Base-by-base conservation (phyloP, 2,329 filamentous ascomycete genomes). In the Fusarium sp. region DNA sequence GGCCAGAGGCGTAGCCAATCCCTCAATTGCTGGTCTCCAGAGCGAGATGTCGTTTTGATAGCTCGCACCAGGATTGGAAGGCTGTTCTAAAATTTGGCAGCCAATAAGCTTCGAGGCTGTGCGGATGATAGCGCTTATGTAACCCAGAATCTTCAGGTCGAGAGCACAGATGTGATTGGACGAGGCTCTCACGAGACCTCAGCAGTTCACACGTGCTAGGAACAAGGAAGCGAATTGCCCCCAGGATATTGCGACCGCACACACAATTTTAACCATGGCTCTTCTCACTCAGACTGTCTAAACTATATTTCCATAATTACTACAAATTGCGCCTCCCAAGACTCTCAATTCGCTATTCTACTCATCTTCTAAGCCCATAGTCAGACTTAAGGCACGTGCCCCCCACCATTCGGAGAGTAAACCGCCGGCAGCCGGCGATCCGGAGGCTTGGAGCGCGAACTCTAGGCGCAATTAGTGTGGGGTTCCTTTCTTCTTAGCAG, bases 1-100 rank as follows among this genome's bases (percentile, higher is more conserved):
- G 44, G 60, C 66, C 61, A 64, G 49, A 44, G 38, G 59, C 22
- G 61, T 61, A 49, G 58, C 27, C 58, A 53, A 61, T 59, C 68
- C 46, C 62, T 63, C 60, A 66, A 73, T 70, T 77, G 44, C 62
- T 64, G 20, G 31, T 70, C 61, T 53, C 51, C 46, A 42, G 35
- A 55, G 60, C 17, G 29, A 60, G 35, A 64, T 62, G 62, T 72
- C 64, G 64, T 58, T 64, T 66, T 38, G 51, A 62, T 59, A 57
- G 36, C 53, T 61, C 35, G 29, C 49, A 40, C 62, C 24, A 49
- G 60, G 60, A 56, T 64, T 63, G 31, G 35, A 38, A 69, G 73
- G 64, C 53, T 70, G 74, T 59, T 71, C 55, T 51, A 75, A 77
- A 74, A 71, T 76, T 71, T 53, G 49, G 49, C 31, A 62, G 49